Base-by-base conservation (phyloP, 2,329 filamentous ascomycete species). In the Sporothrix brasiliensis region DNA sequence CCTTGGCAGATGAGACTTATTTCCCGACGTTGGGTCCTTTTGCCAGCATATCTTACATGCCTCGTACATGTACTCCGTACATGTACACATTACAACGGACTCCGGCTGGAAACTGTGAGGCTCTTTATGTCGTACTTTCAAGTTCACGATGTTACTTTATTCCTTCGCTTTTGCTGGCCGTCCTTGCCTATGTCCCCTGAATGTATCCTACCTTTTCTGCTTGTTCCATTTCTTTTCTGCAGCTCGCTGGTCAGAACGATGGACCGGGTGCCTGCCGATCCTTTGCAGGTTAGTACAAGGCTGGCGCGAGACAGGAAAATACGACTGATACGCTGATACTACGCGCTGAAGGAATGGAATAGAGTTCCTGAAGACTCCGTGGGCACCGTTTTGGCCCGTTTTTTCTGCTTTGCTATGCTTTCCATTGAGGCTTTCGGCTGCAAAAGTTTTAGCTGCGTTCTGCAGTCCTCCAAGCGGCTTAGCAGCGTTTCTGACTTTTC, bases 241-340 rank as follows among this genome's bases (percentile, higher is more conserved):
- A 47, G 7, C 41, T 11, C 10, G n/a, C 21, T n/a, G 39, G 58
- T 39, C 30, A 44, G 56, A 44, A 13, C 39, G 39, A n/a, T 39
- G 30, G 58, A 50, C 47, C 30, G 67, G 67, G 68, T 65, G 60
- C 68, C 58, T 69, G 68, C 60, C 49, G 58, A 69, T 69, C 68
- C 58, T 50, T 39, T 56, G 65, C 68, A 65, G 14, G 65, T 65
- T 21, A 34, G 68, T 65, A 60, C 39, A 65, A 65, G 68, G 68
- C 58, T 69, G 68, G 47, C 49, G 21, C 30, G 58, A 34, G 58
- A 49, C 19, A 19, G 30, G 58, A 30, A 61, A 63, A 63, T 69
- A 63, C 54, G 58, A 69, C 50, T 24, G 39, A 60, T 24, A 34
- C 41, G 44, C 66, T 41, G 52, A 41, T 41, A 21, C 14, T 44